Percentiles rank a stretch among this genome's conserved stretches.
These are phyloP conservation scores for Prunus yedoensis DNA, from an alignment of 331 rosid genomes.

Conservation along the genomic window DNA sequence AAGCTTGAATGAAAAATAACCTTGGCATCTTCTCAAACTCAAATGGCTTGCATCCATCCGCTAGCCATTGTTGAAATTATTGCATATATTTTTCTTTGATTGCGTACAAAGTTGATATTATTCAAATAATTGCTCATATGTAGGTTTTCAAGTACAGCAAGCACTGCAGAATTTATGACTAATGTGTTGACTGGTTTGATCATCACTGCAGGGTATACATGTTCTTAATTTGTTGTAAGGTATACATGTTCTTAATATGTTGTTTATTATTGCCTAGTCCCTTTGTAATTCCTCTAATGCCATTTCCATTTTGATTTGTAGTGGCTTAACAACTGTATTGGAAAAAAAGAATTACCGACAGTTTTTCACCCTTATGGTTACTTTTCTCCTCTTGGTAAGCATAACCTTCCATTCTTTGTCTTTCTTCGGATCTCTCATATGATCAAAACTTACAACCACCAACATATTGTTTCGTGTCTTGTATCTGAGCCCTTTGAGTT, in stretches of 20 bases:
- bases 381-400: no score
- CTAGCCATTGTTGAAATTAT: conserved; percentile 1
- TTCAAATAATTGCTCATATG: conserved; percentile 12
- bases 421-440: no score
- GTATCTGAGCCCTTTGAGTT: no score
- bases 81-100: neutral
- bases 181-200: conserved; percentile 78
- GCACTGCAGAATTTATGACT: conserved; percentile 93
- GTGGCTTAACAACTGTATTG: conserved; percentile 99
- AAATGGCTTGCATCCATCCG: conserved; percentile 7
- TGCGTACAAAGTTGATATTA: neutral
- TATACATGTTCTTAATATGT: no score
- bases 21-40: conserved; percentile 7
- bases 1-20: conserved; percentile 14
- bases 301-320: conserved; percentile 31
- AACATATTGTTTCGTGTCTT: no score
- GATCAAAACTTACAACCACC: no score
- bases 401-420: no score
- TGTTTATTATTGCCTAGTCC: conserved; percentile 4
- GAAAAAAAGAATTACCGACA: conserved; percentile 77
- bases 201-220: conserved; percentile 96
- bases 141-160: conserved; percentile 55
- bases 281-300: conserved; percentile 18
- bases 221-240: conserved; percentile 21
- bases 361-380: conserved; percentile 32